Evolutionary conservation across 73 alveolate genomes (phyloP).

Genomic region (Paramecium sonneborni): DNA sequence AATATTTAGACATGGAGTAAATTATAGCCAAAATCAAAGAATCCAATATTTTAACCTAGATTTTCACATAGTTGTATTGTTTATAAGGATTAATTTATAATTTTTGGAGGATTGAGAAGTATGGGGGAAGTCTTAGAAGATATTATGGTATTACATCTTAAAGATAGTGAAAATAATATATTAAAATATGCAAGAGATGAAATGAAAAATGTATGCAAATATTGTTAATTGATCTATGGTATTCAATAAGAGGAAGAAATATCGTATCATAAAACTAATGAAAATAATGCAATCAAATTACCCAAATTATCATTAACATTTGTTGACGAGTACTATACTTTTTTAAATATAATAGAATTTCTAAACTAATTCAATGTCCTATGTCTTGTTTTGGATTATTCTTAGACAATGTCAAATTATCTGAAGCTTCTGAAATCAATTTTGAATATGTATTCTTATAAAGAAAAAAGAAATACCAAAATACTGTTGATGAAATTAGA

Average conservation of each 20-base stretch:
- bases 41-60: conserved; percentile 21
- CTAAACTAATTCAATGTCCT: neutral
- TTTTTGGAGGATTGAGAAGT: conserved; percentile 57
- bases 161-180: conserved; percentile 58
- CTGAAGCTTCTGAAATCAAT: neutral
- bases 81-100: conserved; percentile 60
- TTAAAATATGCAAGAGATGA: conserved; percentile 19
- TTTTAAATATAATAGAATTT: neutral
- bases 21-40: conserved; percentile 6
- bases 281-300: neutral
- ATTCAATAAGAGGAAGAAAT: conserved; percentile 20
- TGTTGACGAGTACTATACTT: neutral
- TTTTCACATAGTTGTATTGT: conserved; percentile 56
- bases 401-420: neutral
- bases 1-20: conserved; percentile 34
- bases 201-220: conserved; percentile 39
- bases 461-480: neutral
- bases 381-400: conserved; percentile 20
- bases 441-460: neutral
- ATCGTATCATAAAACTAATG: neutral
- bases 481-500: neutral
- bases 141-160: conserved; percentile 64
- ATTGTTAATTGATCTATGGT: conserved; percentile 44
- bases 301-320: neutral
- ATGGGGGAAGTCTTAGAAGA: conserved; percentile 60